Base-by-base conservation (phyloP, 441 rosid species). In the Isatis lusitanica region DNA sequence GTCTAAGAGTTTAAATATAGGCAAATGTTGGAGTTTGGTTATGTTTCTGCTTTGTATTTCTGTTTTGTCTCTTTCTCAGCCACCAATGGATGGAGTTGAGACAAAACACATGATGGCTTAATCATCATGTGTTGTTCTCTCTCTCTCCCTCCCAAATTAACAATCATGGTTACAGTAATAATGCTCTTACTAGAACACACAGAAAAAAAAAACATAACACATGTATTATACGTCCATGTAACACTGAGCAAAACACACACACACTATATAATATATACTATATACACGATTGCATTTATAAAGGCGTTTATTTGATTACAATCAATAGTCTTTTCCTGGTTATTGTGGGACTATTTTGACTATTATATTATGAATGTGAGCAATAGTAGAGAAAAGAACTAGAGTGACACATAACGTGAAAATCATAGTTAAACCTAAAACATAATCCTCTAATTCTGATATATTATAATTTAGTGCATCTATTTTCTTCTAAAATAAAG, bases 51-150 rank as follows among this genome's bases (percentile, higher is more conserved):
- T 56, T 51, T 63, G 66, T 66, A 59, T 61, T 66, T 66, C 42
- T 75, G 76, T 71, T 77, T 73, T 76, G 80, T 71, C 73, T 30
- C 63, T 57, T 46, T 65, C 71, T 57, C 31, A 46, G 53, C 75
- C 76, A 70, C 24, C 50, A 43, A 33, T 61, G 39, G 24, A 69
- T 57, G 26, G 64, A 40, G 59, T 70, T 39, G 60, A 66, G 71
- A 71, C 53, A 65, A 71, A 58, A 39, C 63, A 42, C 74, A 61
- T 76, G 71, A 70, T 69, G 66, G 65, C 28, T 63, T 69, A 70
- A 69, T 70, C 75, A 63, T 67, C 38, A 62, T 53, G 39, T 50
- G 8, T 15, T 66, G 47, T 28, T 38, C 56, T 51, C 59, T 26
- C 59, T 26, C 50, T 47, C 50, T n/a, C 44, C 43, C 33, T 56